Evolutionary conservation across 352 stramenopile genomes (phyloP).

Genomic region (Phytophthora vignae): DNA sequence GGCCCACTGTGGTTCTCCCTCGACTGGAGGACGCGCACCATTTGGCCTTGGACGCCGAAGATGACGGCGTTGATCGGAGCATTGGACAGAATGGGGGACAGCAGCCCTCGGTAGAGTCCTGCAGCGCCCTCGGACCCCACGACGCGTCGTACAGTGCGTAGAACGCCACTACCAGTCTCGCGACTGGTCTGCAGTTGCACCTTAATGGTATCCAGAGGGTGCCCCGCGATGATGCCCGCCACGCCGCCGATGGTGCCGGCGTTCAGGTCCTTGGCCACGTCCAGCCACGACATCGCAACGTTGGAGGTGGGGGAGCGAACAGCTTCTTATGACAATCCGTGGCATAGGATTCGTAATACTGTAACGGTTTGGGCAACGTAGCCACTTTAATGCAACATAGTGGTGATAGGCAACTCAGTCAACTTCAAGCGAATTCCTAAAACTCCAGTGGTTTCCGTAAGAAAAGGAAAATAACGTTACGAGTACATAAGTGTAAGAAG

Average conservation of each 20-base stretch:
- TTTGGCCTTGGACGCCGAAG: conserved; percentile 79
- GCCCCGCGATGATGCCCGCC: conserved; percentile 77
- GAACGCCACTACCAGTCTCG: conserved; percentile 40
- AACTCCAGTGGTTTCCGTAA: no score
- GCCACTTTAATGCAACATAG: not conserved
- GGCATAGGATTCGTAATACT: not conserved
- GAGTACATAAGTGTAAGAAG: no score
- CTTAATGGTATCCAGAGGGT: conserved; percentile 90
- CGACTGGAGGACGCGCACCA: conserved; percentile 51
- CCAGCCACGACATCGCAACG: conserved; percentile 75
- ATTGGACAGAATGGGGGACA: conserved; percentile 85
- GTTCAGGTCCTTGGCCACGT: conserved; percentile 86
- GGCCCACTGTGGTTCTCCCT: conserved; percentile 12
- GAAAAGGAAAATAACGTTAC: no score
- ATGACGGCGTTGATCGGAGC: conserved; percentile 88
- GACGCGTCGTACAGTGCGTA: conserved; percentile 64
- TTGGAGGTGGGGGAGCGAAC: not conserved
- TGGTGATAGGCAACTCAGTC: not conserved
- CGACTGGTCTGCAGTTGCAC: conserved; percentile 80
- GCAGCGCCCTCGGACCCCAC: conserved; percentile 60
- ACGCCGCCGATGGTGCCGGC: conserved; percentile 84
- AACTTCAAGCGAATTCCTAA: not conserved
- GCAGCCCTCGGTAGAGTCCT: conserved; percentile 77
- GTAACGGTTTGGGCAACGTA: not conserved
- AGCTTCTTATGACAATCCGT: conserved; percentile 2